Base-by-base conservation (phyloP, 2,329 filamentous ascomycete species). In the Cyclaneusma minus region DNA sequence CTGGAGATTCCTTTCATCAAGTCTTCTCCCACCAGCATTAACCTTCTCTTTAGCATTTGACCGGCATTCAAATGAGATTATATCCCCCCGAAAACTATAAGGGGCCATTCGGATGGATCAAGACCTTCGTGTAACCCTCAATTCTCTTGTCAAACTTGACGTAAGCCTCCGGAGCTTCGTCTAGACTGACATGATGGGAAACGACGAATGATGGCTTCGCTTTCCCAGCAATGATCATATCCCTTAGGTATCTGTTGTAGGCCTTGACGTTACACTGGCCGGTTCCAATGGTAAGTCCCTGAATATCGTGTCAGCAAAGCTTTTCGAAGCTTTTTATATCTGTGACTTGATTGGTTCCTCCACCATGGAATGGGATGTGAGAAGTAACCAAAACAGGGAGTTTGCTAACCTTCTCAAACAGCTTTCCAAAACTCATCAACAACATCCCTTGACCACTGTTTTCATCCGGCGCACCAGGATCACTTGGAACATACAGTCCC, bases 231-330 rank as follows among this genome's bases (percentile, higher is more conserved):
- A 76, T 66, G 37, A 77, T 77, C 39, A 78, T 51, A 33, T 77
- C 70, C 8, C 71, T 58, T 20, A 77, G 48, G 39, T 76, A 72
- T 13, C 69, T 56, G 42, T 77, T 77, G 47, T 77, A 77, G 1
- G 62, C 54, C 48, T 76, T 77, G 36, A 77, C 70, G 34, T 77
- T 77, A 49, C 70, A 76, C 41, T 76, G 68, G 0, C 70, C 68
- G 3, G 66, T 71, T 7, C 64, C 62, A 3, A 77, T 50, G 2
- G 59, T 57, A 4, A 76, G 51, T 2, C 69, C 68, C 64, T 69
- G 10, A 14, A 29, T 17, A 19, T 13, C 9, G n/a, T n/a, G n/a
- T n/a, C n/a, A n/a, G n/a, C n/a, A n/a, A n/a, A n/a, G n/a, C n/a
- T n/a, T n/a, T n/a, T n/a, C n/a, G n/a, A n/a, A n/a, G n/a, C n/a